Evolutionary conservation across 2,329 filamentous ascomycete genomes (phyloP).

Genomic region (Talaromyces albobiverticillius): DNA sequence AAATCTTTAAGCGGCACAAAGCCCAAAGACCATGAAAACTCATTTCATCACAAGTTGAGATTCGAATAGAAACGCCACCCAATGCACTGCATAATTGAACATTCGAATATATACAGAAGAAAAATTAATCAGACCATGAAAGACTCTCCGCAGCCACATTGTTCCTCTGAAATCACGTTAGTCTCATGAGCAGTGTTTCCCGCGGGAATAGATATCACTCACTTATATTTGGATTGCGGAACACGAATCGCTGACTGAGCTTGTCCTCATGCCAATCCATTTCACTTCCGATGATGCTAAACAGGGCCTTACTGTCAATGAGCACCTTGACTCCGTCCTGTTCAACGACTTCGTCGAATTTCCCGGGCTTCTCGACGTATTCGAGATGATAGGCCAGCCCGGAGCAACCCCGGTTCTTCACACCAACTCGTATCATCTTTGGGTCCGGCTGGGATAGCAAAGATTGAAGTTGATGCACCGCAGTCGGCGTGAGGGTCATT

Average conservation of each 20-base stretch:
- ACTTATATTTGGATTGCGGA: slow-evolving; percentile 98
- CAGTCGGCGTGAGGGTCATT: slow-evolving; percentile 77
- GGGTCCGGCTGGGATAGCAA: slow-evolving; percentile 82
- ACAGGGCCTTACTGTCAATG: slow-evolving; percentile 94
- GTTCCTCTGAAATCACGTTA: slow-evolving; percentile 66
- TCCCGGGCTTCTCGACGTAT: slow-evolving; percentile 85
- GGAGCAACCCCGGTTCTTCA: slow-evolving; percentile 90
- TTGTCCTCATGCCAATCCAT: slow-evolving; percentile 99
- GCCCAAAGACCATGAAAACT: not conserved
- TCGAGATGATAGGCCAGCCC: slow-evolving; percentile 91
- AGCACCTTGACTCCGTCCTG: slow-evolving; percentile 95
- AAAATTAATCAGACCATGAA: slow-evolving; percentile 67
- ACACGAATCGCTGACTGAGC: slow-evolving; percentile 86
- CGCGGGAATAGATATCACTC: slow-evolving; percentile 45
- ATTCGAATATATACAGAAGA: slow-evolving; percentile 16
- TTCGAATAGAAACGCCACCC: slow-evolving; percentile 30
- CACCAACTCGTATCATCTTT: slow-evolving; percentile 90
- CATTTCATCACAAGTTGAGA: not conserved
- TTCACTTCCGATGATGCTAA: slow-evolving; percentile 97
- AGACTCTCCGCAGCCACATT: slow-evolving; percentile 94
- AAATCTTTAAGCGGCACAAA: not conserved
- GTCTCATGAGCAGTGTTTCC: not conserved
- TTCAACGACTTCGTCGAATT: slow-evolving; percentile 88
- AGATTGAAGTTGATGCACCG: slow-evolving; percentile 72
- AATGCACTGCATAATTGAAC: slow-evolving; percentile 31